Percentiles rank a stretch among this genome's conserved stretches.
Conservation (phyloP, 768 basidiomycete genomes). For the Tricholoma sp. region DNA sequence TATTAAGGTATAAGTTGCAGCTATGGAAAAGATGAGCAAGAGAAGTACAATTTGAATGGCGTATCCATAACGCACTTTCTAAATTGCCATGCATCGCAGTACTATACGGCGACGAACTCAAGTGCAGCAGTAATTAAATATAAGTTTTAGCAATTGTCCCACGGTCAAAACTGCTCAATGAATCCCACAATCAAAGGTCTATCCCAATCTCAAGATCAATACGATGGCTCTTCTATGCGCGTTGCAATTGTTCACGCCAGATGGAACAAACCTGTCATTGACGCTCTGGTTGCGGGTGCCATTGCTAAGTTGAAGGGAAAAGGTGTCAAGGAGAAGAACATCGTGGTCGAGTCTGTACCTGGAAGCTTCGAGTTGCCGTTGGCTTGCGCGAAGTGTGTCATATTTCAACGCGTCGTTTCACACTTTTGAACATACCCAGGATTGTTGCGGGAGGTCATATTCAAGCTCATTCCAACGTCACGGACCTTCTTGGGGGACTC, state of each 20-base stretch:
- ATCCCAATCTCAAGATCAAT: conserved; percentile 47
- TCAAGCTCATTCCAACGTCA: conserved; percentile 71
- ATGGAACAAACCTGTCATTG: conserved; percentile 91
- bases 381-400: conserved; percentile 74
- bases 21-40: conserved; percentile 4
- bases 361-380: conserved; percentile 94
- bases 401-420: conserved; percentile 2
- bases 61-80: conserved; percentile 30
- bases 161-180: conserved; percentile 34
- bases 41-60: neutral
- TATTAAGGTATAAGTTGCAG: conserved; percentile 75
- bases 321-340: conserved; percentile 88
- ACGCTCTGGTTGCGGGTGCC: conserved; percentile 77
- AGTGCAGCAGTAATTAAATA: too few relatives aligned
- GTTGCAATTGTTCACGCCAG: conserved; percentile 92
- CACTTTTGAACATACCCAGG: conserved; percentile 35
- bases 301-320: conserved; percentile 72
- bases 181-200: conserved; percentile 75
- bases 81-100: neutral
- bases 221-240: conserved; percentile 79
- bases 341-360: conserved; percentile 87
- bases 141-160: conserved; percentile 17
- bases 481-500: conserved; percentile 73
- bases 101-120: neutral
- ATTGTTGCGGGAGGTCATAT: conserved; percentile 85